Evolutionary conservation across 306 rosid species (phyloP), one percentile per base, ranked within the genome.

Genomic region (Trifolium fragiferum): DNA sequence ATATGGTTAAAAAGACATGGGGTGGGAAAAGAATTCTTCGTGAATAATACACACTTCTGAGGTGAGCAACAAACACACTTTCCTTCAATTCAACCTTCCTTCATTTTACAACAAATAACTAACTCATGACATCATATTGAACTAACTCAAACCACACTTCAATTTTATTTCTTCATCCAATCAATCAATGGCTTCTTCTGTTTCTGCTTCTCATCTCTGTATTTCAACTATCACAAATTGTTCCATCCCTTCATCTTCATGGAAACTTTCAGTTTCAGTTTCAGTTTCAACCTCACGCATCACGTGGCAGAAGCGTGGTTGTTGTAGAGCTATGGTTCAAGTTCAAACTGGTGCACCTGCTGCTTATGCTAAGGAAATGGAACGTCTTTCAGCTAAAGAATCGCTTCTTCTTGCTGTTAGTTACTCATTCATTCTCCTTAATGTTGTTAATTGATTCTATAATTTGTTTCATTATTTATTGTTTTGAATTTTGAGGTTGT

Each of bases 321-420:
- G 6, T 21, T 71, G 88, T 85, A 84, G 82, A 64, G 91, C 97
- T 58, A 92, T 89, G 99, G 96, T 92, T 76, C 97, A 92, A 82
- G 80, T 82, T 10, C 98, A 87, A 65, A 51, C 74, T 1, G 99
- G 99, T 66, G 90, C 99, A 57, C 87, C 97, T 2, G 93, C 96
- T 0, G 88, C 92, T 7, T 95, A 92, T 61, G 98, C 99, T 41
- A 95, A 92, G 85, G 98, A 92, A 86, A 95, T 95, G 99, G 99
- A 95, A 90, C 88, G 99, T 78, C 96, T 95, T 32, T 87, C 99
- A 8, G 99, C 99, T 19, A 95, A 95, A 71, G 99, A 95, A 75
- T 95, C 99, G 57, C 96, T 95, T 66, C 99, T 95, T 65, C 96
- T 95, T 59, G 97, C 99, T 3, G 99, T 95, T 67, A 87, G 96